Base-by-base conservation (phyloP, 805 yeast species). In the Candida mattraensis region DNA sequence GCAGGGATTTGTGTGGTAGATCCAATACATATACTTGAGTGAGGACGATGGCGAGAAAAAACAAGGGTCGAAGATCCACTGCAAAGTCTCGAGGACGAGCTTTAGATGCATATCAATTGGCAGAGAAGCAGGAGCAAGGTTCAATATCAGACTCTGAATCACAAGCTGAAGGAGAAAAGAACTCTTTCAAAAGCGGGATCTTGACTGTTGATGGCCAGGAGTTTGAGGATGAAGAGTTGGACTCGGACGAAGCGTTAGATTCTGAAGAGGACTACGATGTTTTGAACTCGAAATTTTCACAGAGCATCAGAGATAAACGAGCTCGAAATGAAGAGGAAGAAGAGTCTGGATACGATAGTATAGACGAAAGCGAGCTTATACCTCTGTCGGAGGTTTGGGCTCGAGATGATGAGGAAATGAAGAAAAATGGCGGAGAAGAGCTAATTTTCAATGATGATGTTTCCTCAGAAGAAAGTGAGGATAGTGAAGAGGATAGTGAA, bases 321-420 rank as follows among this genome's bases (percentile, higher is more conserved):
- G n/a, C n/a, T n/a, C 33, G 14, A 58, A 56, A 60, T n/a, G 64
- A 62, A 11, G 74, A 70, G 7, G 72, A 66, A 7, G 78, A 70
- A 12, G 80, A 74, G n/a, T 76, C 67, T 5, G 91, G 76, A 9
- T 83, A 85, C 53, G 74, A 74, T 17, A 80, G 89, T 53, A 69
- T 84, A 27, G 95, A 87, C 50, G 96, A 87, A 54, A 67, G 61
- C 19, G 84, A 87, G 47, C 69, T 88, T 35, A 72, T 83, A 40
- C 76, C 94, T 0, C 66, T 88, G 24, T 83, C 95, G n/a, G 88
- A 81, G 48, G 88, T 86, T 3, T 87, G 95, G 95, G 96, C 84
- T 53, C 60, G 78, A 61, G 93, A 86, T 56, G 87, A 80, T 20
- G 63, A 58, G 18, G 81, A 75, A 40, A 44, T 54, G 33, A 54